These are phyloP conservation scores for Ceratocystis papillata DNA, from an alignment of 2,329 filamentous ascomycete genomes.

Conservation along the genomic window DNA sequence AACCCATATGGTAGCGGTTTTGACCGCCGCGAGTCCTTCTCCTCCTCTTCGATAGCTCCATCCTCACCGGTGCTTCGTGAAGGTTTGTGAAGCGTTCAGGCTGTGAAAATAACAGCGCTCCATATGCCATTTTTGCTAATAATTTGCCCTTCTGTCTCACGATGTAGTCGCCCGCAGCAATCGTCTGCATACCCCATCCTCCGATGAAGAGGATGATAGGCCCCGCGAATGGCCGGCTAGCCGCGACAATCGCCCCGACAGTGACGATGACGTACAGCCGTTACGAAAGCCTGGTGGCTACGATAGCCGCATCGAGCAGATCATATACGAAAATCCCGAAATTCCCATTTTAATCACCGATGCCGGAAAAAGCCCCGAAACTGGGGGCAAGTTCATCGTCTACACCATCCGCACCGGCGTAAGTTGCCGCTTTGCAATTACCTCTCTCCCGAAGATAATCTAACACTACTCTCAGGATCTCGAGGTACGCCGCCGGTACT, in stretches of 20 bases:
- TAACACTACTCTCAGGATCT: constrained; percentile 54
- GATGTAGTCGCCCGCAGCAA: constrained; percentile 15
- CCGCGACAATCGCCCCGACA: constrained; percentile 34
- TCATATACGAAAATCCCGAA: constrained; percentile 87
- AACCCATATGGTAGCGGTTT: constrained; percentile 91
- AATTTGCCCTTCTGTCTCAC: not conserved
- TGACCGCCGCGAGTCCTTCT: constrained; percentile 71
- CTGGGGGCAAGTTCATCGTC: constrained; percentile 85
- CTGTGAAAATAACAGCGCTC: not conserved
- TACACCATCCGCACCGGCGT: constrained; percentile 95
- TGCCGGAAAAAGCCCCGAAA: constrained; percentile 89
- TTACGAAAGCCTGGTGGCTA: constrained; percentile 73
- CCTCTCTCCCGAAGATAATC: constrained; percentile 16
- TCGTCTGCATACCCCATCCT: constrained; percentile 19
- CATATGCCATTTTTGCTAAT: constrained; percentile 8
- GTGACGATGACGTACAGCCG: constrained; percentile 39
- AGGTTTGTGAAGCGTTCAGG: constrained; percentile 39
- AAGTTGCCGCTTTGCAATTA: constrained; percentile 31
- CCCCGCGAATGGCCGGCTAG: not conserved
- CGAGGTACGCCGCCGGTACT: constrained; percentile 89
- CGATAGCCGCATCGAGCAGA: constrained; percentile 91
- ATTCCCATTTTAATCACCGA: constrained; percentile 85
- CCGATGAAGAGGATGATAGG: constrained; percentile 16
- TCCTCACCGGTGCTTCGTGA: constrained; percentile 48
- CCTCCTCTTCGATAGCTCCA: constrained; percentile 53